Base-by-base conservation (phyloP, 177 flowering plant genomes). In the Tripterygium wilfordii region DNA sequence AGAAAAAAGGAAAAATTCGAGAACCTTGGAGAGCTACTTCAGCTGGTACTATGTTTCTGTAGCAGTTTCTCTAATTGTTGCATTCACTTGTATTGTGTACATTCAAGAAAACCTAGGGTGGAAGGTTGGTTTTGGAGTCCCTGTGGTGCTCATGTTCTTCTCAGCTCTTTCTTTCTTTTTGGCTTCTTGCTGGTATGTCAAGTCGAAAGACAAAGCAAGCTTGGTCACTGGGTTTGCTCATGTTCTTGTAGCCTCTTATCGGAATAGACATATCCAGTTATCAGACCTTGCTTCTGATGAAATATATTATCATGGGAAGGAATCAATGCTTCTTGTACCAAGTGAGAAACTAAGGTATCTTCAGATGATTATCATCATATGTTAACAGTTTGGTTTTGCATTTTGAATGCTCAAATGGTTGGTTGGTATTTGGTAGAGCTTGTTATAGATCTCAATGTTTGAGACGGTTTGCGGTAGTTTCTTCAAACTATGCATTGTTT, bases 41-140 rank as follows among this genome's bases (percentile, higher is more conserved):
- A 64, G 42, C 15, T 82, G 82, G 82, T 82, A 64, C 55, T 71
- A 64, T 49, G 58, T 53, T 35, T 47, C 63, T 4, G 20, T 31
- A 13, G 14, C 25, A 13, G 17, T 45, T 17, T 46, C 57, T 16
- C 21, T 42, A 1, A 4, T 63, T 7, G 22, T 56, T 31, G 75
- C 56, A 16, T 23, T 54, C 1, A 59, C 72, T 21, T 48, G 39
- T 22, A 23, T 76, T 8, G 77, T 76, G 1, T 78, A 76, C 22
- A 39, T 76, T 45, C 73, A 74, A 58, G 80, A 74, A 39, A 51
- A 61, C 28, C 31, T 65, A 12, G 76, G 84, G 6, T 78, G 88
- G 84, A 61, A 56, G 8, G 48, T 62, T 21, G 84, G 84, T 0
- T 78, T 71, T 23, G 82, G 69, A 13, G 29, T 78, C 20, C 67